Evolutionary conservation across 2,329 filamentous ascomycete species (phyloP), one percentile per base, ranked within the genome.

Genomic region (Apiospora phragmitis): DNA sequence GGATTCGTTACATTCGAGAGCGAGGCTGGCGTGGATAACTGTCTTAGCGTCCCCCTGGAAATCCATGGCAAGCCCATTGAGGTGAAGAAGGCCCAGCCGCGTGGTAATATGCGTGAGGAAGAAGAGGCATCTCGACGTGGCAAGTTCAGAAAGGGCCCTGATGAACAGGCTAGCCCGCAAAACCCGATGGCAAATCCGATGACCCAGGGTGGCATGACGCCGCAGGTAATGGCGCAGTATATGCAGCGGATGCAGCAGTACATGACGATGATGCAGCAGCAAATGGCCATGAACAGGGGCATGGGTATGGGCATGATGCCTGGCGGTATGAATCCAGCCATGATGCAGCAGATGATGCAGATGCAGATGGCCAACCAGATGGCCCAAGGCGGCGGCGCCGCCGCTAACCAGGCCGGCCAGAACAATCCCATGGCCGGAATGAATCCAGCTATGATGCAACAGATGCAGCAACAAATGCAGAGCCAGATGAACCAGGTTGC

Each of bases 161-260:
- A 86, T 18, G 81, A 84, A 51, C 79, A 79, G 49, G 69, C 71
- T 29, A 72, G 65, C 68, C 72, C 66, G 66, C 79, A 77, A 69
- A 76, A 69, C 55, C 78, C 76, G 71, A 80, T 80, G 78, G 72
- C 70, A 43, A 75, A 21, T 68, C 78, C 77, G 69, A 78, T 79
- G 78, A 76, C 74, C 47, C 79, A 79, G 70, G 77, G 77, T 41
- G 76, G 92, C 73, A 97, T 98, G 93, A 97, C 93, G 26, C 95
- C 95, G 0, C 94, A 97, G 78, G 92, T 97, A 86, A 98, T 98
- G 94, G 96, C 96, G 2, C 95, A 98, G 81, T 98, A 98, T 83
- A 97, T 96, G 90, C 94, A 97, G 81, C 91, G 95, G 66, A 98
- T 99, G 95, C 96, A 99, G 82, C 94, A 97, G 80, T 97, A 97